Conservation (phyloP, 2,329 filamentous ascomycete species). For the Alternaria triticina region DNA sequence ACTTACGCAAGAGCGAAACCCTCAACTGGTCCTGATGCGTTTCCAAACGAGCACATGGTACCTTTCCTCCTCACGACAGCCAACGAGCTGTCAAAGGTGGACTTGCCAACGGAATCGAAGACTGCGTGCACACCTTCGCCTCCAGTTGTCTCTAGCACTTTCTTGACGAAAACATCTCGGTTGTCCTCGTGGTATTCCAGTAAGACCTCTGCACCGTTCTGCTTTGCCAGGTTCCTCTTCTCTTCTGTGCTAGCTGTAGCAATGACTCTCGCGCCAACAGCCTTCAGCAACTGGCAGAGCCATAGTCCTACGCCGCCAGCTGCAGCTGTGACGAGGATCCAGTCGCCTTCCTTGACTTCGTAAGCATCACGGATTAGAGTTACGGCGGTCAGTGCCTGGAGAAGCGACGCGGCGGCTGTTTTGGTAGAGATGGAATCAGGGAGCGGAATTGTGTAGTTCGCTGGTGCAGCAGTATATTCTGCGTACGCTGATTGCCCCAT, state of each 20-base stretch:
- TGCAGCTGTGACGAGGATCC: slow-evolving; percentile 83
- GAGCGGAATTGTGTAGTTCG: slow-evolving; percentile 64
- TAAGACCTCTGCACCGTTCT: slow-evolving; percentile 73
- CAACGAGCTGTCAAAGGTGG: slow-evolving; percentile 80
- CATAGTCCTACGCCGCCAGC: slow-evolving; percentile 77
- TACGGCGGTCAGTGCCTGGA: slow-evolving; percentile 84
- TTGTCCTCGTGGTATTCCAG: slow-evolving; percentile 72
- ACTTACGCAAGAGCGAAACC: slow-evolving; percentile 68
- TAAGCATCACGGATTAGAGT: slow-evolving; percentile 78
- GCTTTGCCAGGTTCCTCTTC: slow-evolving; percentile 73
- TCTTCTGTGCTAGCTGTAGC: slow-evolving; percentile 76
- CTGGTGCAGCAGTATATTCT: slow-evolving; percentile 64
- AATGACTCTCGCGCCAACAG: slow-evolving; percentile 77
- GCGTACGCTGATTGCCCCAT: slow-evolving; percentile 64
- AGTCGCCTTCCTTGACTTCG: slow-evolving; percentile 75
- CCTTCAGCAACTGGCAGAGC: slow-evolving; percentile 75
- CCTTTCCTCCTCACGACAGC: slow-evolving; percentile 79
- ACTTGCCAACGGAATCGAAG: slow-evolving; percentile 85
- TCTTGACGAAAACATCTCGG: slow-evolving; percentile 44
- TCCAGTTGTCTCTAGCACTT: slow-evolving; percentile 72
- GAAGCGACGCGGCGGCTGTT: slow-evolving; percentile 70
- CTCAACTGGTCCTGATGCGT: slow-evolving; percentile 79
- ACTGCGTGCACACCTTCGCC: slow-evolving; percentile 77
- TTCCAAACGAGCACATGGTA: slow-evolving; percentile 78
- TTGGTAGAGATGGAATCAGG: slow-evolving; percentile 68